Percentiles rank a stretch among this genome's conserved stretches.
phyloP scores from a whole-genome alignment of 2,329 filamentous ascomycete species.

The Colletotrichum truncatum region DNA sequence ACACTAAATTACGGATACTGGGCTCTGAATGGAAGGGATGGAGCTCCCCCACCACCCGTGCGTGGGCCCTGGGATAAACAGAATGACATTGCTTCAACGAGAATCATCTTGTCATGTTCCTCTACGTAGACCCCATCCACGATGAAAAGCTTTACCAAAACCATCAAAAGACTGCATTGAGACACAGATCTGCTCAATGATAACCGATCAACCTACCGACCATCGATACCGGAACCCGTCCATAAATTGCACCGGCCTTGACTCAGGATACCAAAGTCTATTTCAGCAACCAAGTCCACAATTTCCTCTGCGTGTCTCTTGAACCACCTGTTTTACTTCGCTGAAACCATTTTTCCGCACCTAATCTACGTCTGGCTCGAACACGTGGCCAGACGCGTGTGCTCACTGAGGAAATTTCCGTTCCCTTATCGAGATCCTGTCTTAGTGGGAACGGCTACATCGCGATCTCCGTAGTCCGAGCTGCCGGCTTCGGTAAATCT shows the following conservation, averaged over 20 bases:
- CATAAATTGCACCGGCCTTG: not conserved
- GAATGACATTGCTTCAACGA: slow-evolving; percentile 8
- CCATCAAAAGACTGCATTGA: no score
- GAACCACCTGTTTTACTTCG: slow-evolving; percentile 12
- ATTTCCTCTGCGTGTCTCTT: not conserved
- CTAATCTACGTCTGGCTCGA: not conserved
- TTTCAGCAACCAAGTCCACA: slow-evolving; percentile 15
- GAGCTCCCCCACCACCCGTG: slow-evolving; percentile 12
- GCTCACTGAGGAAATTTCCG: slow-evolving; percentile 6
- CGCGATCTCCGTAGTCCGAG: not conserved
- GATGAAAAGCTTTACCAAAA: no score
- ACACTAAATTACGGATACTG: not conserved
- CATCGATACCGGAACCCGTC: not conserved
- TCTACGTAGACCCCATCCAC: not conserved
- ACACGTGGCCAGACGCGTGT: slow-evolving; percentile 27
- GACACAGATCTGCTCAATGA: no score
- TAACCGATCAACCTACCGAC: no score
- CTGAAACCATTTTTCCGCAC: slow-evolving; percentile 7
- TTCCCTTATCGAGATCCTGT: not conserved
- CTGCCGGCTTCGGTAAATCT: not conserved
- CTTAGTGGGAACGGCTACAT: not conserved
- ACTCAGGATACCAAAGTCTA: slow-evolving; percentile 22
- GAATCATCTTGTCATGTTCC: not conserved
- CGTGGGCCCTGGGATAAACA: slow-evolving; percentile 6
- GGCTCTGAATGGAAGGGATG: slow-evolving; percentile 1